Evolutionary conservation across 2,329 filamentous ascomycete genomes (phyloP).

Genomic region (Ceratocystis albifundus): DNA sequence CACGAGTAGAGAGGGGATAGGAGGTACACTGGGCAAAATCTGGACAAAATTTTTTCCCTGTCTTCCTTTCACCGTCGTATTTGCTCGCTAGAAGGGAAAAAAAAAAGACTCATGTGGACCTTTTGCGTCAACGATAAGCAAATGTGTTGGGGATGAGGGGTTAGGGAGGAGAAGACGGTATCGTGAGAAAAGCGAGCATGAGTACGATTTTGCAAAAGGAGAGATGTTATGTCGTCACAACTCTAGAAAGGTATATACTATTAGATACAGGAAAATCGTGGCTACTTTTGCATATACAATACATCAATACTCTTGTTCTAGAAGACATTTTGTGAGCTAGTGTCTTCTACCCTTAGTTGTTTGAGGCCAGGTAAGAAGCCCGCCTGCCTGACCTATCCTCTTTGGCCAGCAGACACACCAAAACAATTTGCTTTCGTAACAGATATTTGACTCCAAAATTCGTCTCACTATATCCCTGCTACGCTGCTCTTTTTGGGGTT

Average conservation of each 20-base stretch:
- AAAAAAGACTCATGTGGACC: slow-evolving; percentile 14
- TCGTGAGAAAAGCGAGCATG: background rate
- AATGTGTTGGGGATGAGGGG: background rate
- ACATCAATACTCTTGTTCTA: background rate
- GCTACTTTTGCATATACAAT: background rate
- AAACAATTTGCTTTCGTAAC: background rate
- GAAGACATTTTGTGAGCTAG: background rate
- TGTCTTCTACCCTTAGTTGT: background rate
- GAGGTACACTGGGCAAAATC: background rate
- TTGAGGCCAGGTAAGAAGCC: background rate
- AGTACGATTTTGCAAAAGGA: background rate
- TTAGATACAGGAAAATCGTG: background rate
- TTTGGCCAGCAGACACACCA: background rate
- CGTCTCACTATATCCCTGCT: background rate
- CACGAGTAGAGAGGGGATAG: slow-evolving; percentile 12
- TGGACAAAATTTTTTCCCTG: slow-evolving; percentile 5
- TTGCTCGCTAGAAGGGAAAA: background rate
- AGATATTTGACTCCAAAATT: background rate
- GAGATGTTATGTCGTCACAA: background rate
- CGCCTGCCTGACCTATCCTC: background rate
- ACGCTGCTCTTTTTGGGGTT: background rate
- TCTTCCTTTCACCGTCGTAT: background rate
- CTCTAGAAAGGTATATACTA: background rate
- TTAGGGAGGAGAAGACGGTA: background rate
- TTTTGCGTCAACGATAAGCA: slow-evolving; percentile 9